Conservation (phyloP, 768 basidiomycete species). For the Rhizopogon rudus region DNA sequence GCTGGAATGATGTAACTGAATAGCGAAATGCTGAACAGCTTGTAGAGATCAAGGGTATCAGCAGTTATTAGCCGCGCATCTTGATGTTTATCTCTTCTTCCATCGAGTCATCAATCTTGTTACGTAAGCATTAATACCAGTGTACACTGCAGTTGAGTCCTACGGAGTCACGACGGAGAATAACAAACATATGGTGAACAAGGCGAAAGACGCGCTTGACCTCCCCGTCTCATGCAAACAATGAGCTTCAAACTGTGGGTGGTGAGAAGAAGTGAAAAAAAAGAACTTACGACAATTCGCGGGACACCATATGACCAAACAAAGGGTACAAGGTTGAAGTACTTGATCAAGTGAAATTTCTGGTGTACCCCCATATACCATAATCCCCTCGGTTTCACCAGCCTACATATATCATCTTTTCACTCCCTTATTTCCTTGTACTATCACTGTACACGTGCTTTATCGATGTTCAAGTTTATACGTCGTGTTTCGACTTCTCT, state of each 20-base stretch:
- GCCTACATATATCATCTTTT: not conserved
- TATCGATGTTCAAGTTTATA: conserved; percentile 58
- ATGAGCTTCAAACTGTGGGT: not conserved
- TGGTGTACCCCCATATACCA: not conserved
- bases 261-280: not conserved
- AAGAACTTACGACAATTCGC: not conserved
- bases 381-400: not conserved
- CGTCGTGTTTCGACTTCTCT: conserved; percentile 68
- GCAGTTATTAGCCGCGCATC: not conserved
- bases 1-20: not conserved
- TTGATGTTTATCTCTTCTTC: not conserved
- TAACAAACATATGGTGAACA: too few relatives aligned
- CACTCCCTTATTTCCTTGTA: not conserved
- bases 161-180: not conserved
- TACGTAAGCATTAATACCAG: conserved; percentile 1
- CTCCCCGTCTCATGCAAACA: too few relatives aligned
- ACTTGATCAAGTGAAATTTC: not conserved
- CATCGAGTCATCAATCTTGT: conserved; percentile 3
- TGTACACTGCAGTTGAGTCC: too few relatives aligned
- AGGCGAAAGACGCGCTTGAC: too few relatives aligned
- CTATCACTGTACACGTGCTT: not conserved
- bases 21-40: not conserved
- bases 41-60: not conserved
- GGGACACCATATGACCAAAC: conserved; percentile 14
- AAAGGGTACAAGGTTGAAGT: conserved; percentile 11